Base-by-base conservation (phyloP, 2,329 filamentous ascomycete genomes). In the Penicillium sp. region DNA sequence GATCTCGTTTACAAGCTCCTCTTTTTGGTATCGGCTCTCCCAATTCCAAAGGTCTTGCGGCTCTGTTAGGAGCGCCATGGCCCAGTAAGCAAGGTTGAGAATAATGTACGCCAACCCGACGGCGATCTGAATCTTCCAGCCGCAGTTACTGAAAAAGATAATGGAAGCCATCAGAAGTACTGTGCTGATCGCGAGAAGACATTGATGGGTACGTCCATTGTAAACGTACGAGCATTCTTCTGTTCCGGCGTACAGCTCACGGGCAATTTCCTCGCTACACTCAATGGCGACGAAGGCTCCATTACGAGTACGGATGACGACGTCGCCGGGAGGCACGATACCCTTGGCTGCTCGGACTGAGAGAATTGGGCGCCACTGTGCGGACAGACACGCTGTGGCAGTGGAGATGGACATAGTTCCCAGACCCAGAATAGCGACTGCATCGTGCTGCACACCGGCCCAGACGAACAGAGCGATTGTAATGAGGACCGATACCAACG, bases 181-280 rank as follows among this genome's bases (percentile, higher is more conserved):
- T 9, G 85, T 88, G 33, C 82, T 84, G 2, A 82, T 43, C 0
- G 80, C 84, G 72, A 87, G 85, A 8, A 86, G 77, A 0, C 76
- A 68, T 21, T 81, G 79, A 67, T 86, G 85, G 1, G 64, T 63
- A n/a, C 66, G 72, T 27, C 71, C 75, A 4, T 71, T 70, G 43
- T 86, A 79, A 24, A 78, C 74, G 63, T 87, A 87, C 27, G 80
- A 67, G 69, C 85, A 87, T 63, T 84, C 80, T 62, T 87, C 84
- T 0, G 82, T 86, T 16, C 84, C 84, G 0, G 79, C 80, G 70
- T 87, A 87, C 0, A 88, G 77, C 66, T 87, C 85, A n/a, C 85
- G 78, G 1, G 84, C 82, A 2, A 87, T 81, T 31, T 85, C 80
- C 67, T 87, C 84, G 5, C 79, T 78, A 64, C 85, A 86, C 46